phyloP scores from a whole-genome alignment of 148 eudicot species.

The Dianthus caryophyllus region DNA sequence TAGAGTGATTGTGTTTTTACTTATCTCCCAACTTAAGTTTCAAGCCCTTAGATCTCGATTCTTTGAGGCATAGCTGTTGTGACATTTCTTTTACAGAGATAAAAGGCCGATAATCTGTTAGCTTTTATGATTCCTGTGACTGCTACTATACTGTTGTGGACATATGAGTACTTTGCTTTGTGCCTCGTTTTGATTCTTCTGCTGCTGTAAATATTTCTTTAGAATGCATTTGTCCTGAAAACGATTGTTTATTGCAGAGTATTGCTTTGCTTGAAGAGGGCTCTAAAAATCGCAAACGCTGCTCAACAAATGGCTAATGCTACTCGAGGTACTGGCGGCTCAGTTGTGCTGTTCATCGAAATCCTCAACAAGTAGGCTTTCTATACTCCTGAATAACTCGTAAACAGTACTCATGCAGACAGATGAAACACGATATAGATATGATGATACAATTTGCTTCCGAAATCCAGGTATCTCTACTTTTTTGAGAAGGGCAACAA shows the following conservation, averaged over 20 bases:
- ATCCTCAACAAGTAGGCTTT: constrained; percentile 81
- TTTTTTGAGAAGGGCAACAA: constrained; percentile 91
- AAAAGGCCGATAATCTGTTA: background rate
- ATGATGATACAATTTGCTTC: constrained; percentile 5
- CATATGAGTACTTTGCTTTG: background rate
- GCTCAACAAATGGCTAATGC: constrained; percentile 96
- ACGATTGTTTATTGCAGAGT: constrained; percentile 49
- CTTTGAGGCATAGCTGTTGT: background rate
- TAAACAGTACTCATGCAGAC: background rate
- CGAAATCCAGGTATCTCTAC: constrained; percentile 70
- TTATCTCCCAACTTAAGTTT: no score
- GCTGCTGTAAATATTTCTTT: constrained; percentile 51
- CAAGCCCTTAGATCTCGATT: background rate
- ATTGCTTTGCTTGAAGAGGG: constrained; percentile 92
- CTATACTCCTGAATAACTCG: background rate
- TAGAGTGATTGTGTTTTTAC: no score
- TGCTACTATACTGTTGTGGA: background rate
- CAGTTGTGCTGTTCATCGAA: constrained; percentile 80
- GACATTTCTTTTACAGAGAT: background rate
- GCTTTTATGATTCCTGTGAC: background rate
- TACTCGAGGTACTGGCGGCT: constrained; percentile 83
- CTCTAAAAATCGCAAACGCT: constrained; percentile 89
- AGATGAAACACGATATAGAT: background rate
- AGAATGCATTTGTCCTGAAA: background rate
- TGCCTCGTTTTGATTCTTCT: background rate